These are phyloP conservation scores for Corymbia maculata DNA, from an alignment of 345 rosid species.

Conservation along the genomic window DNA sequence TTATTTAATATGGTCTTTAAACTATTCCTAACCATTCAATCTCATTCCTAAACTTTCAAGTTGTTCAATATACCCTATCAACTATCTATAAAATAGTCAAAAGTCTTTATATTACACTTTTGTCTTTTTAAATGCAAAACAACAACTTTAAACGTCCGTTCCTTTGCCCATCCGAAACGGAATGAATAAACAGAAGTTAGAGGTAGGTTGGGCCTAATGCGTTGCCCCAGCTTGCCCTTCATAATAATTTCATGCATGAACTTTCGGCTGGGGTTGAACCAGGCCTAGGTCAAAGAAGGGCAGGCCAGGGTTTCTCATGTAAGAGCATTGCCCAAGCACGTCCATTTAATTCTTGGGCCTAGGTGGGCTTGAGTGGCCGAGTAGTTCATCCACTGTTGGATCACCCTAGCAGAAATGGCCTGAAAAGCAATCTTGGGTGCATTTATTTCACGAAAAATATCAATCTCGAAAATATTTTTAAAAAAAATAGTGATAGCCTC, in stretches of 20 bases:
- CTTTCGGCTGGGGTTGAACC: not conserved
- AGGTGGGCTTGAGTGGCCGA: not conserved
- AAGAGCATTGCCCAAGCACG: not conserved
- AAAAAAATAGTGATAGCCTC: not conserved
- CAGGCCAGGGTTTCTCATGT: not conserved
- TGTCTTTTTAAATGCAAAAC: not conserved
- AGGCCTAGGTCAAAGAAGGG: not conserved
- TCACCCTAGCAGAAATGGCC: not conserved
- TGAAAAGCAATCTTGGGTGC: not conserved
- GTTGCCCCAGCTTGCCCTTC: not conserved
- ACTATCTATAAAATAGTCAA: no score
- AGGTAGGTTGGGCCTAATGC: not conserved
- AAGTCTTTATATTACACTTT: no score
- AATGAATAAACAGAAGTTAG: not conserved
- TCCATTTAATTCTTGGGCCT: not conserved
- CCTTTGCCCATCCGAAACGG: not conserved
- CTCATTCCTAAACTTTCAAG: no score
- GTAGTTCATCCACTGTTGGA: not conserved
- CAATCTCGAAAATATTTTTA: not conserved
- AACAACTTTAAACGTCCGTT: not conserved
- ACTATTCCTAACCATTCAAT: no score
- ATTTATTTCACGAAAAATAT: not conserved
- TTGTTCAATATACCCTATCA: no score
- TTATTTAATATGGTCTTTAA: no score
- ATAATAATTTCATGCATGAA: not conserved